Base-by-base conservation (phyloP, 1,284 basidiomycete genomes). In the Agaricales sp. region DNA sequence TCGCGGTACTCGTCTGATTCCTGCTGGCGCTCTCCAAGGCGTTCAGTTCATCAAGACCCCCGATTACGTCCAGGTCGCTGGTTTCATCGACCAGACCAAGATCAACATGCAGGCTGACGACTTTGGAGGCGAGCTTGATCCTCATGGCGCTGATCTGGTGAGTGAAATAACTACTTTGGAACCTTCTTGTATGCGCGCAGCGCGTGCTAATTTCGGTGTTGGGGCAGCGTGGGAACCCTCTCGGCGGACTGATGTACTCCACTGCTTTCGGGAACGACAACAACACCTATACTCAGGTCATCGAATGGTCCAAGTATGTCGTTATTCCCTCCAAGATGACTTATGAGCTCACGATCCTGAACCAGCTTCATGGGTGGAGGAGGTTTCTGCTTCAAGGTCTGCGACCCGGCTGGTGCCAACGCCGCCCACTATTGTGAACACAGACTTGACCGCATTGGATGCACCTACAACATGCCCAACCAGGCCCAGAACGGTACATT, bases 51-150 rank as follows among this genome's bases (percentile, higher is more conserved):
- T 78, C 54, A 63, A 63, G 52, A 77, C 78, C 0, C 67, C 70
- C 11, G 68, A 70, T 51, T 84, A 83, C 57, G 56, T 80, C 43
- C 72, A 77, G 58, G 67, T 82, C 50, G 67, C 71, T 37, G 84
- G 80, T 13, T 75, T 70, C 66, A 70, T 86, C 53, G 70, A 86
- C 59, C 82, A 86, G 66, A 67, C 65, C 12, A 53, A 64, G 52
- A 63, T 87, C 58, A 77, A 83, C 65, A 62, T 87, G 23, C 50
- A 60, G 6, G 23, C 61, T 0, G 58, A 54, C 48, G 77, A 77
- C 57, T 68, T 57, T 35, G 77, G 77, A 59, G 83, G 82, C 54
- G 78, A 82, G 59, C 69, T 81, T 24, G 79, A 77, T 50, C 67
- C 71, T 2, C 44, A 45, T 45, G 75, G 75, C 52, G 69, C 70